These are phyloP conservation scores for Punctularia strigosozonata DNA, from an alignment of 768 basidiomycete genomes.

Conservation along the genomic window DNA sequence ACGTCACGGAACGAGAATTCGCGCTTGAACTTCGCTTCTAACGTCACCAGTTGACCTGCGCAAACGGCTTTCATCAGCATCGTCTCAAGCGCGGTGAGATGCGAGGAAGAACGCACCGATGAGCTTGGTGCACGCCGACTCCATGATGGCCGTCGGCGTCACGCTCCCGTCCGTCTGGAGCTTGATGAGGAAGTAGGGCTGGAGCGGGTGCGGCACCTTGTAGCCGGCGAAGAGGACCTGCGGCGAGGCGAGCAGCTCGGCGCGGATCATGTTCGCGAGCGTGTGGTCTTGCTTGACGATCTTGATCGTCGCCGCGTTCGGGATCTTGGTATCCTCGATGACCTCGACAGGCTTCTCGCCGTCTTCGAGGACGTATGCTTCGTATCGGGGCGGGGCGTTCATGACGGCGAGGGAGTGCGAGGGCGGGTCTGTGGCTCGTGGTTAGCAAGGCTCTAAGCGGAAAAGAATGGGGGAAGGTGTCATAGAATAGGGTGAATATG, in stretches of 20 bases:
- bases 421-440: conserved; percentile 2
- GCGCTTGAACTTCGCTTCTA: conserved; percentile 70
- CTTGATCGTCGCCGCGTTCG: conserved; percentile 92
- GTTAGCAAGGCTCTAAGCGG: not conserved
- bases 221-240: conserved; percentile 93
- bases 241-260: conserved; percentile 83
- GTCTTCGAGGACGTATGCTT: conserved; percentile 85
- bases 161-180: conserved; percentile 87
- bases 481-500: conserved; percentile 4
- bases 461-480: not conserved
- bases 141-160: conserved; percentile 74
- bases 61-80: not conserved
- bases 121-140: conserved; percentile 73
- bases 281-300: conserved; percentile 97
- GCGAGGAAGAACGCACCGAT: conserved; percentile 43
- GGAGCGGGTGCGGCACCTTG: conserved; percentile 94
- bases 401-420: conserved; percentile 24
- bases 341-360: conserved; percentile 87
- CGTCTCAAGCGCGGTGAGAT: not conserved
- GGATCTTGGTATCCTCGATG: conserved; percentile 93
- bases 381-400: conserved; percentile 93
- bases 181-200: conserved; percentile 90
- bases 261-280: conserved; percentile 90
- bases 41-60: conserved; percentile 28
- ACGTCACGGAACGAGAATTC: conserved; percentile 75